phyloP scores from a whole-genome alignment of 78 protist species.

The Speleostelium caveatum region DNA sequence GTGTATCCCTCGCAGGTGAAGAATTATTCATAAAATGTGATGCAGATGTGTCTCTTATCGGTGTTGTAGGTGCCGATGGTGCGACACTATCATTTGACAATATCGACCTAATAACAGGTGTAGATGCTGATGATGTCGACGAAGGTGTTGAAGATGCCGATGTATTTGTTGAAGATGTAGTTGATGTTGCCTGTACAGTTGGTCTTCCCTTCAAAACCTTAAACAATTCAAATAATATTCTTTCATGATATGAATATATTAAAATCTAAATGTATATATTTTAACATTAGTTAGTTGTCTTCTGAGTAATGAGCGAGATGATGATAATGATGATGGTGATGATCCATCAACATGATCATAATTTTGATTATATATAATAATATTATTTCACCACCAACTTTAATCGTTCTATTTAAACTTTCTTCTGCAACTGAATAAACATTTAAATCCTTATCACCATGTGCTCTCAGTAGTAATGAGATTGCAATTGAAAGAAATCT shows the following conservation, averaged over 20 bases:
- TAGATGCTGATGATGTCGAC: no score
- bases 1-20: neutral
- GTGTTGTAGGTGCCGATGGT: neutral
- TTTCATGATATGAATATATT: constrained; percentile 74
- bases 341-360: no score
- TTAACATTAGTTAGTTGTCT: neutral
- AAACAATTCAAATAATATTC: constrained; percentile 78
- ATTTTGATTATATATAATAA: neutral
- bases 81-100: neutral
- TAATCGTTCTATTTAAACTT: constrained; percentile 76
- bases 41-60: neutral
- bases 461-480: constrained; percentile 68
- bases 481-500: constrained; percentile 70
- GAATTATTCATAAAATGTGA: no score
- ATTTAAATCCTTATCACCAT: constrained; percentile 81
- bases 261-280: constrained; percentile 29
- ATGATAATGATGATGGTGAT: no score
- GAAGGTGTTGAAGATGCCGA: neutral
- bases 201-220: constrained; percentile 68
- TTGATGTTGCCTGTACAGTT: neutral
- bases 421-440: constrained; percentile 84
- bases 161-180: neutral
- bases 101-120: no score
- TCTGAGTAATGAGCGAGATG: neutral
- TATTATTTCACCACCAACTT: constrained; percentile 17